Conservation (phyloP, 306 rosid species). For the Crotalaria pallida region DNA sequence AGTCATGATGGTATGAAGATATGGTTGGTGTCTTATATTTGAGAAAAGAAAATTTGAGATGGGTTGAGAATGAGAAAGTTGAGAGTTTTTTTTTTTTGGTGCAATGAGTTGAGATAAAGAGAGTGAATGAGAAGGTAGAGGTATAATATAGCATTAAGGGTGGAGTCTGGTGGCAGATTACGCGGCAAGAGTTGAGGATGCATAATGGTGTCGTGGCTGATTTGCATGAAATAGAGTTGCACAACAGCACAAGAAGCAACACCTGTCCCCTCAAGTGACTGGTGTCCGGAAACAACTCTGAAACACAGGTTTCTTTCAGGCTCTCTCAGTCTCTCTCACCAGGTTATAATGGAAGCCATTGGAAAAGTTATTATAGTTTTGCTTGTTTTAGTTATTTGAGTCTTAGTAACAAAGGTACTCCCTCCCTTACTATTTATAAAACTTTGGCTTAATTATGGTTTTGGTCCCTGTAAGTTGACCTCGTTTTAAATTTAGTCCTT, state of each 20-base stretch:
- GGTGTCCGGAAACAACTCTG: conserved; percentile 4
- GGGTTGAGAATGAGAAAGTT: not conserved
- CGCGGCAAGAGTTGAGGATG: conserved; percentile 29
- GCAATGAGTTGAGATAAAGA: not conserved
- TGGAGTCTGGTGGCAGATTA: conserved; percentile 8
- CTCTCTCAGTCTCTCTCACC: not conserved
- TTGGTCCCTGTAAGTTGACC: too few species aligned
- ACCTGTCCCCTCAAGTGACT: conserved; percentile 24
- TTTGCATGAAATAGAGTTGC: conserved; percentile 34
- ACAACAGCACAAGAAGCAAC: conserved; percentile 5
- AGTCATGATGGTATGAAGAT: conserved; percentile 7
- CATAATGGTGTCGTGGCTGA: conserved; percentile 30
- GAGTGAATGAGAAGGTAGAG: not conserved
- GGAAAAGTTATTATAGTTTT: too few species aligned
- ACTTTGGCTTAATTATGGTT: too few species aligned
- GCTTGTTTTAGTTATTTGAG: too few species aligned
- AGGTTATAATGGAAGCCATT: not conserved
- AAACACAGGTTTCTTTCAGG: not conserved
- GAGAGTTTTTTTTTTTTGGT: not conserved
- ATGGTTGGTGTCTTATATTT: not conserved
- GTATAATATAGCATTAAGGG: conserved; percentile 22
- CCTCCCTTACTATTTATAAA: too few species aligned
- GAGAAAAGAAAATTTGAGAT: not conserved
- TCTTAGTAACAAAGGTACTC: too few species aligned
- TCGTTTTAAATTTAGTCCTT: too few species aligned